These are phyloP conservation scores for Solanum clarkiae DNA, from an alignment of 257 asterid genomes.

Conservation along the genomic window DNA sequence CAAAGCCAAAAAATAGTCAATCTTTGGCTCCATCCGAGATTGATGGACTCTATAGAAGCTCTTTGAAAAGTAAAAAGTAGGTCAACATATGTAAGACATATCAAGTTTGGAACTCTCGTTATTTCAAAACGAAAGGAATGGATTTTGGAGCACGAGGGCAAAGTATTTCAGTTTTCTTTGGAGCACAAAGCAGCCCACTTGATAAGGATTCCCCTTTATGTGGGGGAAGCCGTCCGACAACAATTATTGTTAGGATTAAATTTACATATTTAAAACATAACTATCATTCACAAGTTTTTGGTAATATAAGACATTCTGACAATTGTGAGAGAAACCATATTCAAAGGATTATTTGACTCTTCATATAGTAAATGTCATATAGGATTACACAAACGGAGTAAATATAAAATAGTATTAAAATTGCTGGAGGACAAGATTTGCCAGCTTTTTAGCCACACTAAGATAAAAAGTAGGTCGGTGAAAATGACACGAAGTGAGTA, in stretches of 20 bases:
- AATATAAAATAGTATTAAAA: neutral
- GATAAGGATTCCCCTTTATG: neutral
- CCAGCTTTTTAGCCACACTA: neutral
- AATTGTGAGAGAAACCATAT: neutral
- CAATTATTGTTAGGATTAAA: neutral
- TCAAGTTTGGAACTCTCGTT: neutral
- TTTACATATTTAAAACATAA: neutral
- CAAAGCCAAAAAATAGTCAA: too few species aligned
- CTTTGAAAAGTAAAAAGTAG: neutral
- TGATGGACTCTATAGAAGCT: neutral
- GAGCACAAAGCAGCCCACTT: neutral
- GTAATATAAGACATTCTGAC: neutral
- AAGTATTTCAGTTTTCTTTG: neutral
- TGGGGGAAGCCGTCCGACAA: neutral
- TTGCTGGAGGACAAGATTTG: neutral
- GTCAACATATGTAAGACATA: neutral
- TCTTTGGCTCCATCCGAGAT: too few species aligned
- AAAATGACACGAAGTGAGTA: neutral
- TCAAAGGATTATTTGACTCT: neutral
- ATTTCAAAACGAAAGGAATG: neutral
- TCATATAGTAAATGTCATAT: neutral
- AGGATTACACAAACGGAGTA: neutral
- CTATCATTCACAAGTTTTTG: neutral
- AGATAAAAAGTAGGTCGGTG: neutral
- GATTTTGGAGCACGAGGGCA: neutral